Percentiles rank a stretch among this genome's conserved stretches.
Evolutionary conservation across 2,329 filamentous ascomycete species (phyloP).

Genomic region (Ilyonectria sp.): DNA sequence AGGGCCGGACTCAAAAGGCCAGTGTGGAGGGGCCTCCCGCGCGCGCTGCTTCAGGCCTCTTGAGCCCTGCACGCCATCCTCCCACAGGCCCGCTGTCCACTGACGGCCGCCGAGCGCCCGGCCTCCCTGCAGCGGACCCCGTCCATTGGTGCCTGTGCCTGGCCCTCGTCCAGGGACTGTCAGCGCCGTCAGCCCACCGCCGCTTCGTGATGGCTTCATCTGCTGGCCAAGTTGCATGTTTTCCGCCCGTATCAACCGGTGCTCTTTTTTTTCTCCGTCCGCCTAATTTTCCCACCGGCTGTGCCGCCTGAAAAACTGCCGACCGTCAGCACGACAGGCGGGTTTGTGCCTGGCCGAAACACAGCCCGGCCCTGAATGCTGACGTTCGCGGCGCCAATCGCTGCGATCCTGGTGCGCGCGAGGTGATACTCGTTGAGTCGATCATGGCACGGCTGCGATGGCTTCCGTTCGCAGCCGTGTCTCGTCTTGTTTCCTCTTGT

Average conservation of each 20-base stretch:
- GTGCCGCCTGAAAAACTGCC: neutral
- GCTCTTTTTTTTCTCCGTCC: conserved; percentile 24
- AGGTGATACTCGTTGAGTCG: conserved; percentile 19
- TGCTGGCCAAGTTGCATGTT: conserved; percentile 38
- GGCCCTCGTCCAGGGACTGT: neutral
- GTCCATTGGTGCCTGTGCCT: conserved; percentile 17
- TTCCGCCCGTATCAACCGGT: conserved; percentile 15
- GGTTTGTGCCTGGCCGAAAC: conserved; percentile 19
- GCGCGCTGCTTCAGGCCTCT: conserved; percentile 21
- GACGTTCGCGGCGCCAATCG: neutral
- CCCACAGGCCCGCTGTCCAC: conserved; percentile 14
- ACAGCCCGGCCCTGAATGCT: neutral
- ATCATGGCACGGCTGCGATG: conserved; percentile 6
- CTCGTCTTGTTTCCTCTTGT: conserved; percentile 11
- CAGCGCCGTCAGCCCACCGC: conserved; percentile 39
- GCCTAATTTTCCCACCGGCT: conserved; percentile 1
- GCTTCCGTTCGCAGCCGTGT: conserved; percentile 24
- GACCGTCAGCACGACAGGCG: neutral
- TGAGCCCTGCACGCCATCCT: conserved; percentile 12
- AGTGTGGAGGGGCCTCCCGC: neutral
- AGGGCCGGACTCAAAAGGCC: neutral
- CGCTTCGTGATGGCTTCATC: conserved; percentile 49
- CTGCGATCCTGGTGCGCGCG: neutral
- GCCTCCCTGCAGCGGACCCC: neutral
- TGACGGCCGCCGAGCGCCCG: neutral